A percentile compares a stretch with the other conserved stretches of the same genome.
These are phyloP conservation scores for Boletellus deceptivus DNA, from an alignment of 1,284 basidiomycete genomes.

Conservation along the genomic window DNA sequence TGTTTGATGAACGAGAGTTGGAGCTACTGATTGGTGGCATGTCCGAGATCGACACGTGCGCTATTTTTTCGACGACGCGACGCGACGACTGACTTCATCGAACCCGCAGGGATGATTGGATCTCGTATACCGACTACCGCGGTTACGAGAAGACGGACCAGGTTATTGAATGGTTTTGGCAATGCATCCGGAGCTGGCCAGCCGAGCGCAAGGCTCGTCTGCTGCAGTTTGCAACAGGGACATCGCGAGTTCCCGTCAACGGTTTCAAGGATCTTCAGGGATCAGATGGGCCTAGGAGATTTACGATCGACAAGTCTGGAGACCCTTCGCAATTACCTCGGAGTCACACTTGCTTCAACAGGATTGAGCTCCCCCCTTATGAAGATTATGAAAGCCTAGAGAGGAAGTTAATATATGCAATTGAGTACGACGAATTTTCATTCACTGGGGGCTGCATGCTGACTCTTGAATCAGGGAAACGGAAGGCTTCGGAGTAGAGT, in stretches of 20 bases:
- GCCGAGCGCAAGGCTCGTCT: slow-evolving; percentile 93
- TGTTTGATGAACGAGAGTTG: slow-evolving; percentile 97
- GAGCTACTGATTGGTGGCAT: slow-evolving; percentile 98
- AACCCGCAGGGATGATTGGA: slow-evolving; percentile 71
- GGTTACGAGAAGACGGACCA: slow-evolving; percentile 86
- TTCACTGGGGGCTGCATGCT: not conserved
- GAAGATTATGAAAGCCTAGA: slow-evolving; percentile 88
- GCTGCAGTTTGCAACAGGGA: slow-evolving; percentile 96
- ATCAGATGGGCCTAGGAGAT: slow-evolving; percentile 91
- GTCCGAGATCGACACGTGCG: slow-evolving; percentile 95
- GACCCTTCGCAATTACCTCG: slow-evolving; percentile 88
- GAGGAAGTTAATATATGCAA: slow-evolving; percentile 86
- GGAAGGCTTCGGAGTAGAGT: slow-evolving; percentile 51
- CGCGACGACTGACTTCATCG: slow-evolving; percentile 6
- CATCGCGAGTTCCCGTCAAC: slow-evolving; percentile 95
- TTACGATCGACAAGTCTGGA: slow-evolving; percentile 96
- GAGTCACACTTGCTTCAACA: slow-evolving; percentile 90
- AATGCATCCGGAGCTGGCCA: slow-evolving; percentile 95
- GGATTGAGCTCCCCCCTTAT: slow-evolving; percentile 90
- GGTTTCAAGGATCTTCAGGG: slow-evolving; percentile 99
- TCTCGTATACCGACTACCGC: slow-evolving; percentile 83
- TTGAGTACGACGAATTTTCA: slow-evolving; percentile 60
- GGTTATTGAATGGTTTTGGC: slow-evolving; percentile 99
- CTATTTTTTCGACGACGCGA: slow-evolving; percentile 14
- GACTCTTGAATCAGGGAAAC: slow-evolving; percentile 46